Base-by-base conservation (phyloP, 2,329 filamentous ascomycete species). In the Apiospora aurea region DNA sequence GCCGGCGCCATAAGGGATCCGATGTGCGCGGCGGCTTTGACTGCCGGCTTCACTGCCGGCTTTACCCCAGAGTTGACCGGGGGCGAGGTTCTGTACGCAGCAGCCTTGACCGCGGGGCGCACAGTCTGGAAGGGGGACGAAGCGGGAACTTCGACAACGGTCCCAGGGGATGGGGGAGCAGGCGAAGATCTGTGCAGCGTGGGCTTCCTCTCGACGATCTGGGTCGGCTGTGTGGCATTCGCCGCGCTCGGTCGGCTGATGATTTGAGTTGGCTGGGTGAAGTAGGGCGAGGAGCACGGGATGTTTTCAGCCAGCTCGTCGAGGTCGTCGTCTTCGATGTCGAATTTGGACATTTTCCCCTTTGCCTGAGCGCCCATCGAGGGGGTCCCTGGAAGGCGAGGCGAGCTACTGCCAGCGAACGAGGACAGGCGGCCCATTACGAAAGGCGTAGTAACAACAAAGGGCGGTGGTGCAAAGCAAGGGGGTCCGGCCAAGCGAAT, bases 61-160 rank as follows among this genome's bases (percentile, higher is more conserved):
- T 75, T 64, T 5, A 34, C 14, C 53, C 14, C 21, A 16, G n/a
- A 41, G 38, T 41, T 67, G 24, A n/a, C 34, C 6, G 66, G 44
- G 26, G 66, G 66, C 43, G 66, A 68, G 13, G n/a, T n/a, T 47
- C 44, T 44, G 66, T 46, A 44, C 6, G 10, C 44, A 18, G 66
- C 46, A 26, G 66, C 44, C 66, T 68, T 68, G 41, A 68, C 66
- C 2, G 44, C 24, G 2, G 66, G 66, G 34, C 24, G n/a, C 71
- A 83, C 80, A n/a, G 84, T 81, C 72, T 88, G 88, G 72, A 91
- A 87, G 1, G 95, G 95, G 0, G 96, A 98, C 3, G 95, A 98
- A n/a, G 94, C 94, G 43, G 92, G 91, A 3, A 98, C 95, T 81
- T 97, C 95, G 71, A 98, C 79, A 24, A 85, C 77, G 46, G 84